These are phyloP conservation scores for Exobasidium rhododendri DNA, from an alignment of 1,284 basidiomycete species.

Conservation along the genomic window DNA sequence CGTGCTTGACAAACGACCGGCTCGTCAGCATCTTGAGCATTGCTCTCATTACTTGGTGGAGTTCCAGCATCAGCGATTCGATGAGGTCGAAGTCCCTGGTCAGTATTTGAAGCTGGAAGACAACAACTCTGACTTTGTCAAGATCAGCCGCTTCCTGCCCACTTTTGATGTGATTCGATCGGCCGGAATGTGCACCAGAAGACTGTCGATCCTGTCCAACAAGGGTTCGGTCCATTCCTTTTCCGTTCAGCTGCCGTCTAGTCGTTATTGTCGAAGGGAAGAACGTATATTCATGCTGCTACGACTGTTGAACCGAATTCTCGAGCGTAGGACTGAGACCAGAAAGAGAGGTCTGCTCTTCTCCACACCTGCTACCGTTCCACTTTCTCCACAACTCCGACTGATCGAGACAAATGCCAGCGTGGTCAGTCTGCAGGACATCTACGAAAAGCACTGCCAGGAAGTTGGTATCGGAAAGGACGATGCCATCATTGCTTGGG, in stretches of 20 bases:
- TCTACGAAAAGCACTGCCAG: constrained; percentile 86
- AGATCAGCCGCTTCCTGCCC: constrained; percentile 85
- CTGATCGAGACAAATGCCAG: constrained; percentile 88
- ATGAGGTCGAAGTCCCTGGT: constrained; percentile 96
- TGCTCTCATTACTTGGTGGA: constrained; percentile 92
- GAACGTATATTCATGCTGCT: constrained; percentile 89
- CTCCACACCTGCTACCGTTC: constrained; percentile 82
- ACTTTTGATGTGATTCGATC: constrained; percentile 83
- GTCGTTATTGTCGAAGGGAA: constrained; percentile 83
- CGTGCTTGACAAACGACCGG: constrained; percentile 75
- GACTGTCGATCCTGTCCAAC: constrained; percentile 86
- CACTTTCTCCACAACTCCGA: constrained; percentile 78
- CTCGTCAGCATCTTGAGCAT: constrained; percentile 80
- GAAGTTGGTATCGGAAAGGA: constrained; percentile 75
- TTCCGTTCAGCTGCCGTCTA: constrained; percentile 83
- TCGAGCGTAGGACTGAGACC: constrained; percentile 73
- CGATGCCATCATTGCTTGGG: constrained; percentile 64
- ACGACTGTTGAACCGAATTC: constrained; percentile 76
- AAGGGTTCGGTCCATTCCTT: constrained; percentile 87
- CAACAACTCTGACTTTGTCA: constrained; percentile 84
- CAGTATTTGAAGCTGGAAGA: constrained; percentile 86
- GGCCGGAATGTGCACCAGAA: constrained; percentile 81
- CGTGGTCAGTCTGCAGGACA: constrained; percentile 85
- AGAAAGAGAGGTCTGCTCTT: constrained; percentile 87
- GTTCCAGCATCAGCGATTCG: constrained; percentile 96